Evolutionary conservation across 192 early-diverging fungal genomes (phyloP).

Genomic region (Jimgerdemannia flammicorona): DNA sequence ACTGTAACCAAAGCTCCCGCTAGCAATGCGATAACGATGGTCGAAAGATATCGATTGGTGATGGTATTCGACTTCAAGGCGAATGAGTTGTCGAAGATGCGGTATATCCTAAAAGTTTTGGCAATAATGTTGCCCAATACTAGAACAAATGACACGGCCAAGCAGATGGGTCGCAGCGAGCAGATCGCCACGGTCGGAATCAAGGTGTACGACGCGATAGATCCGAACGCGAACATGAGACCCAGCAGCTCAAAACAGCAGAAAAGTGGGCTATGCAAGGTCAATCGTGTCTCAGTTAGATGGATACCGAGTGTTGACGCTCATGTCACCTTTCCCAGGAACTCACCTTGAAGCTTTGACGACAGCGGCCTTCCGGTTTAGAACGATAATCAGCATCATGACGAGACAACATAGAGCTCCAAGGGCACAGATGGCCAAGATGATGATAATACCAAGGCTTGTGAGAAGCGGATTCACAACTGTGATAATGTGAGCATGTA

Average conservation of each 20-base stretch:
- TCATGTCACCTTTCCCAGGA: not conserved
- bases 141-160: slow-evolving; percentile 34
- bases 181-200: slow-evolving; percentile 34
- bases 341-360: not conserved
- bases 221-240: slow-evolving; percentile 39
- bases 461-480: not conserved
- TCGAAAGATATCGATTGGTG: not conserved
- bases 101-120: slow-evolving; percentile 50
- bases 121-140: slow-evolving; percentile 44
- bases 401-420: not conserved
- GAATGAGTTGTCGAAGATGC: slow-evolving; percentile 52
- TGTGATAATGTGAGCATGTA: not conserved
- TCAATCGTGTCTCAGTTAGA: too few species aligned
- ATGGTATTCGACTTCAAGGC: slow-evolving; percentile 17
- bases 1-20: not conserved
- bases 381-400: not conserved
- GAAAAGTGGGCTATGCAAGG: slow-evolving; percentile 36
- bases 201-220: slow-evolving; percentile 31
- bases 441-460: not conserved
- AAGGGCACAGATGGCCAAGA: not conserved
- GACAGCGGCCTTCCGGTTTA: not conserved
- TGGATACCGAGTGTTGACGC: too few species aligned
- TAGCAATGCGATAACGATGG: not conserved
- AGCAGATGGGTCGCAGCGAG: slow-evolving; percentile 27
- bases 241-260: slow-evolving; percentile 48